Conservation (phyloP, 352 stramenopile genomes). For the Globisporangium barbulae region DNA sequence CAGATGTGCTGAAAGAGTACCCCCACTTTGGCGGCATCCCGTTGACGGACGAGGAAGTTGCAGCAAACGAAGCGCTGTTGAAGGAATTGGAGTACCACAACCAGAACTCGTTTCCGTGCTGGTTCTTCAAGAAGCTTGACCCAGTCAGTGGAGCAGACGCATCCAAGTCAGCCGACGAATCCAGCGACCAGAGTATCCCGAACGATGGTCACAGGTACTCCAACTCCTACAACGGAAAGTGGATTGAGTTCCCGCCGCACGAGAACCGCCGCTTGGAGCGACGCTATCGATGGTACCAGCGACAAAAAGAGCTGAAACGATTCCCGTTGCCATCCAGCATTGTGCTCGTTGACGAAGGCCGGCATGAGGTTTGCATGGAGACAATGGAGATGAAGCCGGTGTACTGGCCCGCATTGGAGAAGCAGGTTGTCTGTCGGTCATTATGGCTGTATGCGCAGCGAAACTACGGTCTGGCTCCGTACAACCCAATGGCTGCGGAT, state of each 20-base stretch:
- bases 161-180: not conserved
- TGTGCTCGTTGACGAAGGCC: constrained; percentile 80
- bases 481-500: constrained; percentile 44
- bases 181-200: not conserved
- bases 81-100: constrained; percentile 50
- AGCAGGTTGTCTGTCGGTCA: constrained; percentile 64
- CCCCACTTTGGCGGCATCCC: constrained; percentile 47
- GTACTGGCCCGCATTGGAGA: constrained; percentile 74
- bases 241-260: constrained; percentile 76
- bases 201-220: constrained; percentile 1
- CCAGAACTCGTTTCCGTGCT: constrained; percentile 64
- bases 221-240: constrained; percentile 31
- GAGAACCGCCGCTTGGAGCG: constrained; percentile 71
- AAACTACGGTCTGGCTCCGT: constrained; percentile 82
- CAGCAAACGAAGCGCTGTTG: constrained; percentile 35
- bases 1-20: constrained; percentile 54
- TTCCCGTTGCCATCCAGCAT: constrained; percentile 43
- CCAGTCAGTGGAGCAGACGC: not conserved
- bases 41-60: constrained; percentile 36
- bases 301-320: constrained; percentile 36
- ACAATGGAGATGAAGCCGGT: constrained; percentile 77
- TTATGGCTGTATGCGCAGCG: constrained; percentile 78
- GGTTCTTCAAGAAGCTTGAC: constrained; percentile 78
- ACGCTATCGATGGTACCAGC: constrained; percentile 63
- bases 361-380: constrained; percentile 74